Base-by-base conservation (phyloP, 345 rosid genomes). In the Laguncularia racemosa region DNA sequence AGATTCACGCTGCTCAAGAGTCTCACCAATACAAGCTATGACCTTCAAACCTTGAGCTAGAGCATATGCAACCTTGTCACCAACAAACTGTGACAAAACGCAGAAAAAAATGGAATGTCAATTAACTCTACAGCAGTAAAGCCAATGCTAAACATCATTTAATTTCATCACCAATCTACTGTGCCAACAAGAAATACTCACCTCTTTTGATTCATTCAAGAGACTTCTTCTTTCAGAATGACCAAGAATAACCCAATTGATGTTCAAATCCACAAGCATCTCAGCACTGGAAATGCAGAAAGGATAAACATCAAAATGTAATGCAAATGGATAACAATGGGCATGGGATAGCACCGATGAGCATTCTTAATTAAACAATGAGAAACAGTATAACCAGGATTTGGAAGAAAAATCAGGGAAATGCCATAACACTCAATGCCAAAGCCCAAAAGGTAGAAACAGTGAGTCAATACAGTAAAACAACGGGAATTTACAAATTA, bases 241-340 rank as follows among this genome's bases (percentile, higher is more conserved):
- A 50, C 96, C 96, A 63, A 91, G 83, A 68, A 91, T 88, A 68
- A 91, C 96, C 96, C 98, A 92, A 12, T 88, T 86, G 73, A 92
- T 74, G 43, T 55, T 74, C 80, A 92, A 70, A 71, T 84, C 83
- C 63, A 70, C 77, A 62, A 92, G 95, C 98, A 92, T 92, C 78
- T 92, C 95, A 0, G 95, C 96, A 67, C 96, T 92, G 68, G 45
- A 68, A 26, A 69, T 33, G 40, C 40, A 33, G 40, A 33, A 33
- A 33, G 6, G 40, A 33, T 33, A 33, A 33, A 8, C 10, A 33
- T 33, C 40, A 9, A 4, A 33, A 7, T 33, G 40, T 33, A 33
- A 33, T 7, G 40, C 40, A 33, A 33, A 10, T 33, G 40, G 40
- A 33, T 33, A 7, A 33, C 7, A 33, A 33, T 33, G 40, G 40